Conservation (phyloP, 2,329 filamentous ascomycete species). For the Pseudocercospora ulei region DNA sequence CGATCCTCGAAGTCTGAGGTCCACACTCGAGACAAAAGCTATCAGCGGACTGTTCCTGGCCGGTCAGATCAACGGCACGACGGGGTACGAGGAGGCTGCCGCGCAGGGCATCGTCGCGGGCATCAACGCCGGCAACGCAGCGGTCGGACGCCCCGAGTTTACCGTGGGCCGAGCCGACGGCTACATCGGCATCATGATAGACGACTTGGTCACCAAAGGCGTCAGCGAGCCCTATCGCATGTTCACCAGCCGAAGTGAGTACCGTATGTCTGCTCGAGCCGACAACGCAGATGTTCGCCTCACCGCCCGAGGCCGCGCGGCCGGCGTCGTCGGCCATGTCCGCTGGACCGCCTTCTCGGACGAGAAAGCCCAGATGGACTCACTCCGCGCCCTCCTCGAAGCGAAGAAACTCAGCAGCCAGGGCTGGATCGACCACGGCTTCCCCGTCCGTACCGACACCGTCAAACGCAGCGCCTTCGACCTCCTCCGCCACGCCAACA, state of each 20-base stretch:
- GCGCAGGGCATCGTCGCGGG: constrained; percentile 87
- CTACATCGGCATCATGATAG: constrained; percentile 98
- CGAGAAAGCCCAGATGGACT: constrained; percentile 56
- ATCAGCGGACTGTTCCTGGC: constrained; percentile 84
- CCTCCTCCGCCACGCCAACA: constrained; percentile 59
- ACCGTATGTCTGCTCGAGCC: constrained; percentile 79
- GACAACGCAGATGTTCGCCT: constrained; percentile 90
- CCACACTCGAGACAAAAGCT: constrained; percentile 88
- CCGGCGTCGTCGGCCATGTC: constrained; percentile 66
- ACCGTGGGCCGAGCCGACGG: constrained; percentile 72
- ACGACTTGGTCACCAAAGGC: constrained; percentile 92
- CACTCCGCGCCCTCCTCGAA: constrained; percentile 50
- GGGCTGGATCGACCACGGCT: constrained; percentile 61
- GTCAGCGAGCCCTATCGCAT: constrained; percentile 96
- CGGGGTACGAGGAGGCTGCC: constrained; percentile 93
- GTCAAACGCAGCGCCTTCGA: constrained; percentile 65
- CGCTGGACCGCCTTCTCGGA: constrained; percentile 65
- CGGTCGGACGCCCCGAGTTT: constrained; percentile 55
- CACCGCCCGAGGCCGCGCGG: constrained; percentile 64
- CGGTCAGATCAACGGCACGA: constrained; percentile 96
- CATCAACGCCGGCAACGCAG: constrained; percentile 80
- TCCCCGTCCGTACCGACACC: constrained; percentile 58
- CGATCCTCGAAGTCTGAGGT: constrained; percentile 74
- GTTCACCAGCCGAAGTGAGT: constrained; percentile 95
- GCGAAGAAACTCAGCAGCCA: constrained; percentile 50